These are phyloP conservation scores for Ustilago crameri DNA, from an alignment of 1,284 basidiomycete species.

Conservation along the genomic window DNA sequence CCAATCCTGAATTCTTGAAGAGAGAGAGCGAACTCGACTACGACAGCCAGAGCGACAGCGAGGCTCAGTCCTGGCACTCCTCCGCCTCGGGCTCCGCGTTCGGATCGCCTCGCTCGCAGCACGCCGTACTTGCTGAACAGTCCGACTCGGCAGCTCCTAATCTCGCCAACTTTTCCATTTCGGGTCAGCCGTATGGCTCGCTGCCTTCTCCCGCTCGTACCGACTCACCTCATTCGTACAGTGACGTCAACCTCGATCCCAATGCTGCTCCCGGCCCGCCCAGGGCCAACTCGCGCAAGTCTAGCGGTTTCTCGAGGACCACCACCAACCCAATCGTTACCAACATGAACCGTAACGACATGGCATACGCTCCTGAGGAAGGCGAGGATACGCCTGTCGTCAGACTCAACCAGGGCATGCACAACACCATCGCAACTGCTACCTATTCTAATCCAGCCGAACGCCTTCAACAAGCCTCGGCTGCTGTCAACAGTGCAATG, in stretches of 20 bases:
- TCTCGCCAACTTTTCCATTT: conserved; percentile 35
- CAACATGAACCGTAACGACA: conserved; percentile 37
- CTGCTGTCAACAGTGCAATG: conserved; percentile 17
- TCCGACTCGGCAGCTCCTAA: conserved; percentile 38
- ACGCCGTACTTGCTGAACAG: conserved; percentile 19
- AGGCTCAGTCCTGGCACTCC: conserved; percentile 42
- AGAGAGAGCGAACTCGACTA: conserved; percentile 39
- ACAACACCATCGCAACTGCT: conserved; percentile 14
- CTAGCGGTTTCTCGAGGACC: conserved; percentile 48
- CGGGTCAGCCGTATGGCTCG: conserved; percentile 10
- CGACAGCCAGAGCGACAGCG: conserved; percentile 47
- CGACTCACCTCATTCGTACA: conserved; percentile 46
- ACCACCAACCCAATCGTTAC: conserved; percentile 54
- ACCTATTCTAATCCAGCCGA: conserved; percentile 3
- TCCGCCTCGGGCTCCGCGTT: conserved; percentile 31
- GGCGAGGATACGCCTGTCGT: conserved; percentile 59
- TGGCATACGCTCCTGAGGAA: conserved; percentile 42
- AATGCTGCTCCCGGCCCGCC: conserved; percentile 38
- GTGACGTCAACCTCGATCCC: conserved; percentile 31
- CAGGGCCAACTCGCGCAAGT: conserved; percentile 25
- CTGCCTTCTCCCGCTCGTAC: conserved; percentile 37
- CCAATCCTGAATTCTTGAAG: conserved; percentile 33
- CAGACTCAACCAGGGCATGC: conserved; percentile 18
- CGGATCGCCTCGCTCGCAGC: conserved; percentile 36
- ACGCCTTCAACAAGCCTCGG: conserved; percentile 12